phyloP scores from a whole-genome alignment of 2,329 filamentous ascomycete species.

The Fusarium xylarioides region DNA sequence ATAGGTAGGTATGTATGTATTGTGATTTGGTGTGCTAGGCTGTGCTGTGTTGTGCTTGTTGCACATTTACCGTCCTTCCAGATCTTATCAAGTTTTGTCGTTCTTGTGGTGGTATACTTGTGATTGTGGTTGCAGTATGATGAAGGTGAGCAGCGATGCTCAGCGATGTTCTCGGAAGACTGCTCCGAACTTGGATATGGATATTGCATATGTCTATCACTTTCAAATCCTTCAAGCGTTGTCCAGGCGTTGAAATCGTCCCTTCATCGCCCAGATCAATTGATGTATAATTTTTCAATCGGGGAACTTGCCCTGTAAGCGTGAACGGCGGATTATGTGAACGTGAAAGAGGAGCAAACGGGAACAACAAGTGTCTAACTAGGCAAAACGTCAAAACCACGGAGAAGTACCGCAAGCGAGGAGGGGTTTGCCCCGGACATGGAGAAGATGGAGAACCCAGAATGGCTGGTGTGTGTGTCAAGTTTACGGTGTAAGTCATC shows the following conservation, averaged over 20 bases:
- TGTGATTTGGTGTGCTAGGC: background rate
- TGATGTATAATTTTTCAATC: conserved; percentile 1
- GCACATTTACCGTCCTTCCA: conserved; percentile 1
- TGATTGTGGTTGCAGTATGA: conserved; percentile 7
- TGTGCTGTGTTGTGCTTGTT: background rate
- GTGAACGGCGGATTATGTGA: background rate
- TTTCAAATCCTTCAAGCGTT: background rate
- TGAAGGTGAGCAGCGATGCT: conserved; percentile 12
- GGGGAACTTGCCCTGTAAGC: background rate
- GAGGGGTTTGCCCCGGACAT: conserved; percentile 28
- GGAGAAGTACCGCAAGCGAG: conserved; percentile 12
- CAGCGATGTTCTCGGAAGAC: conserved; percentile 22
- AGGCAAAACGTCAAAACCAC: conserved; percentile 5
- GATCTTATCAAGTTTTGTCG: background rate
- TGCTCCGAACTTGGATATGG: conserved; percentile 18
- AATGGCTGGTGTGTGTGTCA: conserved; percentile 25
- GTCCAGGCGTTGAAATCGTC: background rate
- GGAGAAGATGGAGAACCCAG: conserved; percentile 24
- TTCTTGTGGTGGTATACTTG: conserved; percentile 4
- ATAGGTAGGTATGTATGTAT: background rate
- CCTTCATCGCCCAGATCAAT: background rate
- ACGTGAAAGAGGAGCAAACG: conserved; percentile 19
- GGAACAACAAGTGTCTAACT: conserved; percentile 9
- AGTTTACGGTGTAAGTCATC: conserved; percentile 19
- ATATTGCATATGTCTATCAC: background rate